Conservation (phyloP, 495 filamentous ascomycete species). For the Cercophora samala region DNA sequence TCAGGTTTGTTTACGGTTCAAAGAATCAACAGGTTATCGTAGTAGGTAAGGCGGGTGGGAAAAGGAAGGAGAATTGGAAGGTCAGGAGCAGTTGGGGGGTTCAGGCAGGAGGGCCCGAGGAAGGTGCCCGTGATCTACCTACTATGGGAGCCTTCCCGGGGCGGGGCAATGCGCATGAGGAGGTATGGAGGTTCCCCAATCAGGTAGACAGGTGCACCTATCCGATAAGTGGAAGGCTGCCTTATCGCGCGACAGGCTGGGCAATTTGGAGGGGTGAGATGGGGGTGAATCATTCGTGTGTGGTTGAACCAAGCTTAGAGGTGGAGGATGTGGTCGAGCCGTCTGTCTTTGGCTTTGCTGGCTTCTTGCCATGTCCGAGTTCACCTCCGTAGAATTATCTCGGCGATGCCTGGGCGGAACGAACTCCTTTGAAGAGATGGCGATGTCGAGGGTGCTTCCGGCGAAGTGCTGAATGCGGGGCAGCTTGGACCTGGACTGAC, state of each 20-base stretch:
- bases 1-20: not conserved
- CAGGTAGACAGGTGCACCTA: not conserved
- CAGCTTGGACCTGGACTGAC: not conserved
- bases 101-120: constrained; percentile 8
- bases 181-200: not conserved
- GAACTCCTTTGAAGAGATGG: not conserved
- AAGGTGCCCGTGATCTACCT: not conserved
- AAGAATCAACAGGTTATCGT: not conserved
- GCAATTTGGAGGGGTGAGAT: not conserved
- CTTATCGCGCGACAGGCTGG: not conserved
- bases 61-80: not conserved
- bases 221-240: not conserved
- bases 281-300: not conserved
- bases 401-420: not conserved
- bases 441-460: not conserved
- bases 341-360: not conserved
- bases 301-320: not conserved
- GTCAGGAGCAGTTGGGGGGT: not conserved
- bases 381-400: not conserved
- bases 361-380: not conserved
- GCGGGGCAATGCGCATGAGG: constrained; percentile 6
- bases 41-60: not conserved
- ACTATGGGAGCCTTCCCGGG: constrained; percentile 5
- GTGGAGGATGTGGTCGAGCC: not conserved
- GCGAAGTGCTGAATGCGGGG: not conserved